These are phyloP conservation scores for Enterospora canceri DNA, from an alignment of 371 early-diverging fungal genomes.

Conservation along the genomic window DNA sequence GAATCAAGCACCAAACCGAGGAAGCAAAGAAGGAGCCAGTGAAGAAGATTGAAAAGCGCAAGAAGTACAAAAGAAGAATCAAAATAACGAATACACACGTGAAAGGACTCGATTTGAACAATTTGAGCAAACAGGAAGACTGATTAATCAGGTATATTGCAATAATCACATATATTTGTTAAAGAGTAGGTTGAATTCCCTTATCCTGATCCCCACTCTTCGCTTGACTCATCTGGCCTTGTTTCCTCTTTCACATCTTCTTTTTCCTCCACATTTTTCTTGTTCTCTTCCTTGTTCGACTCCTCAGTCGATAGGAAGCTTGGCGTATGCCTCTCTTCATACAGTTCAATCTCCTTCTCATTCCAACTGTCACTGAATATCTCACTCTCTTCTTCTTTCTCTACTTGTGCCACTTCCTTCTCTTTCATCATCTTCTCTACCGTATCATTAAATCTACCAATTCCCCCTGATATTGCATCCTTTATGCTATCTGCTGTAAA, in stretches of 20 bases:
- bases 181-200: neutral
- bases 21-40: constrained; percentile 34
- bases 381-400: neutral
- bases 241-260: neutral
- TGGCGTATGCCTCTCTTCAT: neutral
- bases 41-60: constrained; percentile 31
- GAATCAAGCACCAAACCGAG: constrained; percentile 39
- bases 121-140: constrained; percentile 25
- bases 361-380: neutral
- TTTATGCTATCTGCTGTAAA: too few species aligned
- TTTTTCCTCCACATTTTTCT: neutral
- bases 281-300: neutral
- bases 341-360: neutral
- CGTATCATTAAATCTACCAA: too few species aligned
- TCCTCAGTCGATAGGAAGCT: neutral
- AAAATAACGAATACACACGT: constrained; percentile 58
- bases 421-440: neutral
- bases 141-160: too few species aligned
- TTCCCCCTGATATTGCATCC: too few species aligned
- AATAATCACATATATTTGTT: too few species aligned
- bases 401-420: neutral
- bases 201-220: neutral
- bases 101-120: constrained; percentile 44
- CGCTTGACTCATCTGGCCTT: neutral
- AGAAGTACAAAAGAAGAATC: constrained; percentile 52